phyloP scores from a whole-genome alignment of 805 yeast genomes.

The Jamesozyma rosinii region DNA sequence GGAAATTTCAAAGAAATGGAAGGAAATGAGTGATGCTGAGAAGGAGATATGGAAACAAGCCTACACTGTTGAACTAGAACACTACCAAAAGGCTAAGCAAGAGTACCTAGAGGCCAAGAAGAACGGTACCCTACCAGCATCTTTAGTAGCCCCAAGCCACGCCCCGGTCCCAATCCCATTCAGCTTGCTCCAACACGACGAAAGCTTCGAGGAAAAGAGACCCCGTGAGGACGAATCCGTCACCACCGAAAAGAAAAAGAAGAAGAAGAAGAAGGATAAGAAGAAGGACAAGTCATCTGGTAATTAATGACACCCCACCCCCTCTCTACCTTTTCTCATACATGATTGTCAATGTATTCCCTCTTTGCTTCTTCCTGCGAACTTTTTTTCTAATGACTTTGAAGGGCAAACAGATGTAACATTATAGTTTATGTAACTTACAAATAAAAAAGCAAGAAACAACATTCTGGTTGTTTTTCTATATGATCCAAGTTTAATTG shows the following conservation, averaged over 20 bases:
- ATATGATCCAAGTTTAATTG: too few relatives aligned
- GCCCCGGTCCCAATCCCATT: conserved; percentile 37
- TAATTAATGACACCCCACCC: not conserved
- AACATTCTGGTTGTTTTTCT: too few relatives aligned
- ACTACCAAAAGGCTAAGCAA: conserved; percentile 39
- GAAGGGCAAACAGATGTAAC: not conserved
- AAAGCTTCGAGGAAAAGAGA: conserved; percentile 31
- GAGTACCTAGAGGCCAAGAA: conserved; percentile 40
- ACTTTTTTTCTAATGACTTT: not conserved
- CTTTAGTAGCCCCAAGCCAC: conserved; percentile 26
- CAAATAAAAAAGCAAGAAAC: too few relatives aligned
- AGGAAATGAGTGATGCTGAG: conserved; percentile 55
- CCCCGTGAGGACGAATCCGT: conserved; percentile 29
- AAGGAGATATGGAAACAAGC: conserved; percentile 63
- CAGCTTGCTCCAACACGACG: conserved; percentile 20
- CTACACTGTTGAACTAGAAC: conserved; percentile 36
- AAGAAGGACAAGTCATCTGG: conserved; percentile 34
- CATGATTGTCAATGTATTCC: not conserved
- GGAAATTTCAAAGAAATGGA: conserved; percentile 75
- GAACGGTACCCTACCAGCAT: conserved; percentile 28
- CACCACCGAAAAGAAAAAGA: conserved; percentile 35
- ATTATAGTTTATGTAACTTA: too few relatives aligned
- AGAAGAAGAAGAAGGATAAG: conserved; percentile 47
- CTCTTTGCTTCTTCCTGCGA: not conserved
- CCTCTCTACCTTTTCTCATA: not conserved